Evolutionary conservation across 1,139 yeast genomes (phyloP).

Genomic region (Sugiyamaella neomexicana): DNA sequence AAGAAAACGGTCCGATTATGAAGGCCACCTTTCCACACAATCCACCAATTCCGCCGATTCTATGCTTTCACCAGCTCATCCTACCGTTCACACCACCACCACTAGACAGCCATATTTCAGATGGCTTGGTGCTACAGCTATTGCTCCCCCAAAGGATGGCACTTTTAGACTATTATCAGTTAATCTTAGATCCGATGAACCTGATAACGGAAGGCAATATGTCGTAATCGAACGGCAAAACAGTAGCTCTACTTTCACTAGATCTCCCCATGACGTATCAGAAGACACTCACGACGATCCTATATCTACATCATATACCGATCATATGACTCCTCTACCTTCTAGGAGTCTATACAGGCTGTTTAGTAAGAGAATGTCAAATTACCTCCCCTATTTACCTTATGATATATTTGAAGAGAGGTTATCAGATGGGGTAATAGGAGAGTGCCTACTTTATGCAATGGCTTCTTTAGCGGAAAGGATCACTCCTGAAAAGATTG

Average conservation of each 20-base stretch:
- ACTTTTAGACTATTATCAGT: slow-evolving; percentile 34
- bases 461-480: slow-evolving; percentile 32
- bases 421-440: slow-evolving; percentile 28
- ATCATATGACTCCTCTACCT: slow-evolving; percentile 14
- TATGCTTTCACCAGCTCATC: not conserved
- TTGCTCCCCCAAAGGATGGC: slow-evolving; percentile 35
- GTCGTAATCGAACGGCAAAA: slow-evolving; percentile 15
- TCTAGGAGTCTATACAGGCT: slow-evolving; percentile 9
- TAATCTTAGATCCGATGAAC: slow-evolving; percentile 25
- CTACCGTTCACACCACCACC: not conserved
- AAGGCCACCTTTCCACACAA: not conserved
- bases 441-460: slow-evolving; percentile 32
- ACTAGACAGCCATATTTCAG: slow-evolving; percentile 36
- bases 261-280: not conserved
- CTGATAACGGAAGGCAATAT: slow-evolving; percentile 12
- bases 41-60: not conserved
- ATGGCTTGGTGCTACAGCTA: slow-evolving; percentile 37
- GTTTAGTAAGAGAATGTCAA: slow-evolving; percentile 26
- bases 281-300: not conserved
- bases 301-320: not conserved
- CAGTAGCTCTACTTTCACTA: not conserved
- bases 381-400: slow-evolving; percentile 31
- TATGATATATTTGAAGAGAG: slow-evolving; percentile 29
- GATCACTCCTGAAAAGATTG: slow-evolving; percentile 10
- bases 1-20: not conserved